Evolutionary conservation across 2,329 filamentous ascomycete genomes (phyloP).

Genomic region (Ceratocystis harringtonii): DNA sequence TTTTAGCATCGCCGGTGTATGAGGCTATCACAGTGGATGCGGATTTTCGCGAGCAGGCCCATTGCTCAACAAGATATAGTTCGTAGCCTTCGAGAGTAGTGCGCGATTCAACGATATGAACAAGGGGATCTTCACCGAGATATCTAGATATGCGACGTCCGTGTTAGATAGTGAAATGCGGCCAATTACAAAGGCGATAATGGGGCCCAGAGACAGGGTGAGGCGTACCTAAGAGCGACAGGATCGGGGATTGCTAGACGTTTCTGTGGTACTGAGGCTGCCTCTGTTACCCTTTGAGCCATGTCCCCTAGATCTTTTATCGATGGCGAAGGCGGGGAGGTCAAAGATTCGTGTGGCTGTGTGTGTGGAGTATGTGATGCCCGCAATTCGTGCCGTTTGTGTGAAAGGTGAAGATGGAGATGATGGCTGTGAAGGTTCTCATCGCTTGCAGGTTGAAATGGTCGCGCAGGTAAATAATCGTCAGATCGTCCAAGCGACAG

Average conservation of each 20-base stretch:
- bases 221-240: slow-evolving; percentile 38
- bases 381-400: neutral
- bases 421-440: neutral
- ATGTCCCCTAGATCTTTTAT: slow-evolving; percentile 38
- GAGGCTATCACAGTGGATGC: slow-evolving; percentile 86
- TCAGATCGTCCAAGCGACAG: slow-evolving; percentile 6
- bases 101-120: slow-evolving; percentile 57
- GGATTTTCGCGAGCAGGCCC: slow-evolving; percentile 82
- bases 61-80: slow-evolving; percentile 89
- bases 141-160: slow-evolving; percentile 34
- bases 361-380: slow-evolving; percentile 4
- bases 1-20: slow-evolving; percentile 73
- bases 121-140: slow-evolving; percentile 70
- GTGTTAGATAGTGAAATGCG: neutral
- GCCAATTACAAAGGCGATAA: neutral
- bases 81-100: slow-evolving; percentile 68
- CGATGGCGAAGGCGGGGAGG: slow-evolving; percentile 8
- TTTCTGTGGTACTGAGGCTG: slow-evolving; percentile 13
- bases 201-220: neutral
- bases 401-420: neutral
- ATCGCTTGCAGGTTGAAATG: neutral
- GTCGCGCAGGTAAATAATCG: neutral
- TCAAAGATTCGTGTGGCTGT: slow-evolving; percentile 8
- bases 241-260: slow-evolving; percentile 39
- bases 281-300: slow-evolving; percentile 16